phyloP scores from a whole-genome alignment of 345 rosid species.

The Syzygium oleosum region DNA sequence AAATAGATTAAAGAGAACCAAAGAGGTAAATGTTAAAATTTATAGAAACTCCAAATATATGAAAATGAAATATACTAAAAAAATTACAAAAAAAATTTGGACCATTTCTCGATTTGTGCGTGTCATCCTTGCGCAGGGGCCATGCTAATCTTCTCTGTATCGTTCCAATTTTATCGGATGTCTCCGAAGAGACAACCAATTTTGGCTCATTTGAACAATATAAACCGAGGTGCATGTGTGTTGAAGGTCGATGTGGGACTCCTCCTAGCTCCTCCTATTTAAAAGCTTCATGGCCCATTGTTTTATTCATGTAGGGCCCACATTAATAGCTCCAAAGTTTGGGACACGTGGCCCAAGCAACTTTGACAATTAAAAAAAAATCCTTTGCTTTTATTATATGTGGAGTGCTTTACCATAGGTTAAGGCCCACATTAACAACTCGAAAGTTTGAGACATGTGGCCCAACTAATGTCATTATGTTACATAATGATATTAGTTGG shows the following conservation, averaged over 20 bases:
- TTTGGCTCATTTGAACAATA: too few relatives aligned
- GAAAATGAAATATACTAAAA: not conserved
- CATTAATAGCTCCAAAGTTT: not conserved
- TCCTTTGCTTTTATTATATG: not conserved
- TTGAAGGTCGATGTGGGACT: too few relatives aligned
- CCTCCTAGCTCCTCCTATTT: not conserved
- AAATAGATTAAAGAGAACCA: not conserved
- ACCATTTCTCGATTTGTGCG: too few relatives aligned
- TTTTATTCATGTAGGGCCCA: not conserved
- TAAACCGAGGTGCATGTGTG: too few relatives aligned
- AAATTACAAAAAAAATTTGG: too few relatives aligned
- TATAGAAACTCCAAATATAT: not conserved
- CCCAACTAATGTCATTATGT: not conserved
- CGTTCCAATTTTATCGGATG: too few relatives aligned
- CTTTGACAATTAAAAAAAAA: not conserved
- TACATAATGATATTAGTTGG: not conserved
- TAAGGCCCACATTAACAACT: not conserved
- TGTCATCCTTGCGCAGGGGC: too few relatives aligned
- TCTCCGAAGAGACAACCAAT: too few relatives aligned
- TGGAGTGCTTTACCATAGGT: not conserved
- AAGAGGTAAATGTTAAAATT: not conserved
- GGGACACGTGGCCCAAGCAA: not conserved
- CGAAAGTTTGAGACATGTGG: too few relatives aligned
- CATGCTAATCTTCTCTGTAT: too few relatives aligned
- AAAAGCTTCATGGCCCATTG: too few relatives aligned